Conservation (phyloP, 306 rosid genomes). For the Citrullus mucosospermus region DNA sequence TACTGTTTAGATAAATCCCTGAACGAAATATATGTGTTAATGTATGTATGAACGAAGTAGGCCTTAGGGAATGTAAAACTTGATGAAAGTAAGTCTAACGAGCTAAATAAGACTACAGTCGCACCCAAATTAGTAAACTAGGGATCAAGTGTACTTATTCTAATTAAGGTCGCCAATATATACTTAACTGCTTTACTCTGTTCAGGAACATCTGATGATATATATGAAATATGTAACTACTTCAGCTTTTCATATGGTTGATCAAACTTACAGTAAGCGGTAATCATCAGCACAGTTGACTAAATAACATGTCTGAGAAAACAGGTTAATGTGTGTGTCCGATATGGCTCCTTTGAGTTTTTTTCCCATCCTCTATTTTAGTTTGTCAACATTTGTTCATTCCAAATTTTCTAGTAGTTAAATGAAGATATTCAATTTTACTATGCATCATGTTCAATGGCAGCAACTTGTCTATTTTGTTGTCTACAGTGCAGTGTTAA, state of each 20-base stretch:
- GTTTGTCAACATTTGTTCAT: background rate
- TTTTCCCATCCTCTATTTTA: background rate
- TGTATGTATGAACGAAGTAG: background rate
- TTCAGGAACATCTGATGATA: background rate
- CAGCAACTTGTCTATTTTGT: background rate
- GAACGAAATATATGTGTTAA: background rate
- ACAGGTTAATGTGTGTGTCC: background rate
- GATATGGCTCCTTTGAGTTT: background rate
- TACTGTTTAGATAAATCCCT: background rate
- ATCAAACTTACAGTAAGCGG: background rate
- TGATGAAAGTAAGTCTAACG: background rate
- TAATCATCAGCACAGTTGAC: background rate
- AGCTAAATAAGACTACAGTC: background rate
- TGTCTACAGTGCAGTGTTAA: background rate
- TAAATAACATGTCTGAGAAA: background rate
- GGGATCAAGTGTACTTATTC: background rate
- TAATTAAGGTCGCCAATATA: background rate
- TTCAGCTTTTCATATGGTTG: background rate
- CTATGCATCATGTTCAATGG: background rate
- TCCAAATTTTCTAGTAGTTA: background rate
- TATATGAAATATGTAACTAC: background rate
- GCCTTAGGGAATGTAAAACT: background rate
- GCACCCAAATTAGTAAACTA: background rate
- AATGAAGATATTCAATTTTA: background rate
- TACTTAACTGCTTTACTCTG: background rate